Base-by-base conservation (phyloP, 208 protist species). In the Kentomonas sorsogonicus region DNA sequence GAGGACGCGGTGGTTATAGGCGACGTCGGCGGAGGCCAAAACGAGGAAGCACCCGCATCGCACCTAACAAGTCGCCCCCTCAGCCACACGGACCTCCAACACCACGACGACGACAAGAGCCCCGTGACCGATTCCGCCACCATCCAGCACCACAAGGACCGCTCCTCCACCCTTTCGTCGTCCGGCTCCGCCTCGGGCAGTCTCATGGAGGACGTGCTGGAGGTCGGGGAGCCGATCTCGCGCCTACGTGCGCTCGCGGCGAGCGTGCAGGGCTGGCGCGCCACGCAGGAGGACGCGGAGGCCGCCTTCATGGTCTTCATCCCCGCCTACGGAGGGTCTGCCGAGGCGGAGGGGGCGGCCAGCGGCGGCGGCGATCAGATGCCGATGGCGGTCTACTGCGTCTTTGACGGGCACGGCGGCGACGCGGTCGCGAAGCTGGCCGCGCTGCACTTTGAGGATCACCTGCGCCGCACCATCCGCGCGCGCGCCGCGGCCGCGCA, bases 361-460 rank as follows among this genome's bases (percentile, higher is more conserved):
- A 26, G 15, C 39, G 36, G 0, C 27, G 34, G 7, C 23, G 44
- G 16, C 36, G 20, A 75, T 3, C 76, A 59, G 22, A 83, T 90
- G 10, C 69, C 78, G 10, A 86, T 86, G 79, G 79, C 77, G 2
- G 77, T 90, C 2, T 86, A 82, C 72, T 86, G 77, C 54, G 79
- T 93, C 30, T 89, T 93, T 69, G 86, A 93, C 59, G 86, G 86
- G 0, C 86, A 93, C 56, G 86, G 86, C 18, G 86, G 86, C 26
- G 81, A 88, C 44, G 78, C 79, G 18, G 77, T 87, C 43, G 81
- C 86, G 18, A 85, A 86, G 62, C 51, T 88, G 40, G 77, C 79
- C 15, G 79, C 81, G 6, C 55, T 45, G 11, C 66, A 77, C 58
- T 85, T 93, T 57, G 79, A 92, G 51, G 33, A 54, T 10, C 71